Conservation (phyloP, 805 yeast species). For the Kazachstania kunashirensis region DNA sequence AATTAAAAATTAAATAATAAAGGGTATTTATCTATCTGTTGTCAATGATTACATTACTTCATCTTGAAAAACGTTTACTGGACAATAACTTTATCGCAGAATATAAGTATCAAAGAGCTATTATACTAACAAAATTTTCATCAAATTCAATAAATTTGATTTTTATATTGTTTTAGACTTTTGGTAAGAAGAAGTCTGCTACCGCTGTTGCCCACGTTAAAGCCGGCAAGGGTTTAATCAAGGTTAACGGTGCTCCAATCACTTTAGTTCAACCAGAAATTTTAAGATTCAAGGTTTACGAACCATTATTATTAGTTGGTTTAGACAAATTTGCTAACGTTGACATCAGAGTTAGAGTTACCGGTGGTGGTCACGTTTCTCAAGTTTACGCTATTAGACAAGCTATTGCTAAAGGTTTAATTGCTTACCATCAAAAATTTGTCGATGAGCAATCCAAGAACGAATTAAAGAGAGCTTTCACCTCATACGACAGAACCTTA, state of each 20-base stretch:
- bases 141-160: too few species aligned
- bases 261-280: slow-evolving; percentile 98
- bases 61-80: too few species aligned
- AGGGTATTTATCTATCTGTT: too few species aligned
- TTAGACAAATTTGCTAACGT: slow-evolving; percentile 97
- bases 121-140: too few species aligned
- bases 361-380: slow-evolving; percentile 99
- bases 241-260: slow-evolving; percentile 99
- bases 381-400: slow-evolving; percentile 99
- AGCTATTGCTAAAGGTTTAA: slow-evolving; percentile 98
- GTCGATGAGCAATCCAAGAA: slow-evolving; percentile 99
- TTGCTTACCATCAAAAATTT: slow-evolving; percentile 98
- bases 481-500: slow-evolving; percentile 97
- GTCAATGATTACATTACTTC: too few species aligned
- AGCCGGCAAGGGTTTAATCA: slow-evolving; percentile 98
- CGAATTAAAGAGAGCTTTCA: slow-evolving; percentile 97
- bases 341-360: slow-evolving; percentile 97
- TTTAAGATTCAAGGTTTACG: slow-evolving; percentile 99
- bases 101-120: too few species aligned
- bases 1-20: too few species aligned
- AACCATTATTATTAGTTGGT: slow-evolving; percentile 97
- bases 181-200: slow-evolving; percentile 99
- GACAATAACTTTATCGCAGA: too few species aligned
- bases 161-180: too few species aligned
- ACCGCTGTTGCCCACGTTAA: slow-evolving; percentile 99